Base-by-base conservation (phyloP, 345 rosid genomes). In the Excoecaria agallocha region DNA sequence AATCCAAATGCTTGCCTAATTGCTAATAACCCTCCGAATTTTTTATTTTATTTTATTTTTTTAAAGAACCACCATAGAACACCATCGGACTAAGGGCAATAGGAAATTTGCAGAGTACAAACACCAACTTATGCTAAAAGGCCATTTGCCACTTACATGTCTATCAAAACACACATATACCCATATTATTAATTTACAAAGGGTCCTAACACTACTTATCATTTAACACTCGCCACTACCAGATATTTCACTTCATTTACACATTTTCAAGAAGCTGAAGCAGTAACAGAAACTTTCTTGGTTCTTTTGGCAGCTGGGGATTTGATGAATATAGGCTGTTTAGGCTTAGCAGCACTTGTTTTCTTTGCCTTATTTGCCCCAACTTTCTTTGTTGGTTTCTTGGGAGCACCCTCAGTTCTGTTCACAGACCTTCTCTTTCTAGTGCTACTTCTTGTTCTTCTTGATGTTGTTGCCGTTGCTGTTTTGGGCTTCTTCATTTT, bases 241-340 rank as follows among this genome's bases (percentile, higher is more conserved):
- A 3, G 19, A 55, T 1, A 25, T 6, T n/a, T 30, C 61, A 15
- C 48, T 62, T 4, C 16, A n/a, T 22, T 67, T 41, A 16, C 12
- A 75, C 52, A 38, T 12, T 62, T 24, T 41, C 17, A 48, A 71
- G 67, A 75, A 48, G 86, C 85, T 11, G 12, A 78, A 52, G 87
- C 83, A 20, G 81, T 20, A 43, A 85, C 87, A 15, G 85, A 24
- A 37, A 82, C 82, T 76, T 80, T 91, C 84, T 81, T 84, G 39
- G 86, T 82, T 54, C 80, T 85, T 39, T 79, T 85, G 1, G 82
- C 84, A 30, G 82, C 83, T 45, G 85, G 79, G 8, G 88, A 81
- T 71, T 74, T 87, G 58, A 85, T 82, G 5, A 83, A 85, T 71
- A 79, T 75, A 1, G 84, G 87, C 77, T 84, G 89, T 58, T 72